Evolutionary conservation across 441 rosid species (phyloP).

Genomic region (Rhodomyrtus psidioides): DNA sequence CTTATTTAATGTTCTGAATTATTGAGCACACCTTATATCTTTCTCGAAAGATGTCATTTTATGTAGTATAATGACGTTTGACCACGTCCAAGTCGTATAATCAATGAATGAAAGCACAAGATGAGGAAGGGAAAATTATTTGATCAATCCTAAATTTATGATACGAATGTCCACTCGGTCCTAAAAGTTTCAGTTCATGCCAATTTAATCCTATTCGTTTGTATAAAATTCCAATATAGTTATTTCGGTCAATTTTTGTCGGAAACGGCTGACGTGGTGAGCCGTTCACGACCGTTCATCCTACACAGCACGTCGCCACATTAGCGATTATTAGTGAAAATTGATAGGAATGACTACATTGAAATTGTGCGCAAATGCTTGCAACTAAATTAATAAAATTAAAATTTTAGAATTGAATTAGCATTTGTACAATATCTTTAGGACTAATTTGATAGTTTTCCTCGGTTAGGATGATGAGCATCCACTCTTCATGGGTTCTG

Average conservation of each 20-base stretch:
- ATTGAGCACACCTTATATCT: background rate
- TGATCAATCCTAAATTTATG: background rate
- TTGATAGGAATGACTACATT: accelerated
- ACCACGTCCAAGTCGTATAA: background rate
- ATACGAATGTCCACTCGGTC: no score
- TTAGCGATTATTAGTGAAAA: background rate
- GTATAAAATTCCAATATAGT: accelerated
- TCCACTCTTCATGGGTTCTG: background rate
- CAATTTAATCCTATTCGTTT: background rate
- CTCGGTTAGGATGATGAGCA: background rate
- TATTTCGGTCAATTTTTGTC: accelerated
- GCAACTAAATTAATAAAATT: background rate
- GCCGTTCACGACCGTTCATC: accelerated
- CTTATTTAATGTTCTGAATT: background rate
- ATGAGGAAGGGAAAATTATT: background rate
- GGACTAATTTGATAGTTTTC: background rate
- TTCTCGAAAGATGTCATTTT: background rate
- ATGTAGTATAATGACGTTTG: background rate
- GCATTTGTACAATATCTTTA: background rate
- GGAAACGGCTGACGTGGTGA: accelerated
- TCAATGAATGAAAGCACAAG: background rate
- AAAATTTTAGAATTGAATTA: accelerated
- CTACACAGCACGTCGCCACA: accelerated
- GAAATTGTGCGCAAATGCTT: accelerated
- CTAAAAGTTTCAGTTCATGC: no score